These are phyloP conservation scores for Kodamaea laetipori DNA, from an alignment of 805 yeast species.

Conservation along the genomic window DNA sequence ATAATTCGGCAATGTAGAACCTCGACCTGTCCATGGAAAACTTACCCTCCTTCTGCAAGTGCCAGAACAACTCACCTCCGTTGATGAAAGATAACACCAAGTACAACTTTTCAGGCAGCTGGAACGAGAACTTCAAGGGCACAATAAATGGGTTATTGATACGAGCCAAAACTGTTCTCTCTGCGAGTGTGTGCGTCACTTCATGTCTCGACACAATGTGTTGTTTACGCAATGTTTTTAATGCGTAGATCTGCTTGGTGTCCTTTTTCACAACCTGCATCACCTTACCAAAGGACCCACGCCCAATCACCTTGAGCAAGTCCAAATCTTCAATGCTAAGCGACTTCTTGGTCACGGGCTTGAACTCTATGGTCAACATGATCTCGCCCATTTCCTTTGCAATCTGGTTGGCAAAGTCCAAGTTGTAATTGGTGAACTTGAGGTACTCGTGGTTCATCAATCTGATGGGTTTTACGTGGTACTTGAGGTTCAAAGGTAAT, in stretches of 20 bases:
- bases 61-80: constrained; percentile 96
- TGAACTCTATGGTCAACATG: constrained; percentile 66
- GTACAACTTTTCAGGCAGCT: constrained; percentile 92
- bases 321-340: constrained; percentile 90
- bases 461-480: constrained; percentile 50
- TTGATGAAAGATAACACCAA: constrained; percentile 89
- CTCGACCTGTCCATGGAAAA: constrained; percentile 88
- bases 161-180: constrained; percentile 90
- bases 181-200: constrained; percentile 95
- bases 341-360: constrained; percentile 61
- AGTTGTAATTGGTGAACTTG: constrained; percentile 40
- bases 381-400: constrained; percentile 50
- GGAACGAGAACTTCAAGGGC: constrained; percentile 93
- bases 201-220: constrained; percentile 93
- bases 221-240: constrained; percentile 90
- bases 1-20: constrained; percentile 90
- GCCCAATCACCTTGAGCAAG: constrained; percentile 90
- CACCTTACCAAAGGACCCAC: constrained; percentile 97
- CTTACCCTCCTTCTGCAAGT: constrained; percentile 85
- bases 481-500: constrained; percentile 57
- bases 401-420: constrained; percentile 38
- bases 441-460: constrained; percentile 61
- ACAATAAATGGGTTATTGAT: constrained; percentile 95
- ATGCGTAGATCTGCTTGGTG: constrained; percentile 90
- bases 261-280: constrained; percentile 98